Evolutionary conservation across 352 stramenopile species (phyloP).

Genomic region (Globisporangium lucens): DNA sequence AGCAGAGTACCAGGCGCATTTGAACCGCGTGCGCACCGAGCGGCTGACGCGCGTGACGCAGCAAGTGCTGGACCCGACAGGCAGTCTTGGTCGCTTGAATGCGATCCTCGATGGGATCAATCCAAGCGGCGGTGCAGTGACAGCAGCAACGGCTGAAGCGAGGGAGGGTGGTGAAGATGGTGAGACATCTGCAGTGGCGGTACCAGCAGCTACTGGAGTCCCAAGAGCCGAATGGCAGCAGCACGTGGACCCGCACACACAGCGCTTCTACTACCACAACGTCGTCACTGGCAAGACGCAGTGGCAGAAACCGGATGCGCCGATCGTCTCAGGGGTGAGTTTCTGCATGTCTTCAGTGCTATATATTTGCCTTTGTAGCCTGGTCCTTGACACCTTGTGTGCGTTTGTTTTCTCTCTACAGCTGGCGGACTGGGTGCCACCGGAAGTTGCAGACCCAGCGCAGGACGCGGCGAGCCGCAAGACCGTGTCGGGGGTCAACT

Average conservation of each 20-base stretch:
- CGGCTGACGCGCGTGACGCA: constrained; percentile 52
- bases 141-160: neutral
- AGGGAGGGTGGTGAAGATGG: constrained; percentile 3
- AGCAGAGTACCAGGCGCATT: constrained; percentile 66
- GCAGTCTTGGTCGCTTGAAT: constrained; percentile 69
- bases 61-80: constrained; percentile 63
- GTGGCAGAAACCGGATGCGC: constrained; percentile 71
- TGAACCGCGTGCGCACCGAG: constrained; percentile 52
- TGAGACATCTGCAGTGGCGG: neutral
- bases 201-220: neutral
- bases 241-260: constrained; percentile 75
- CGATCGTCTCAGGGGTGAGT: constrained; percentile 68
- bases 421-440: constrained; percentile 78
- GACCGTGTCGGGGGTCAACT: constrained; percentile 62
- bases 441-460: constrained; percentile 32
- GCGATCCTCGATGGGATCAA: constrained; percentile 67
- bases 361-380: neutral
- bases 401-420: constrained; percentile 18
- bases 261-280: constrained; percentile 87
- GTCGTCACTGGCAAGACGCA: constrained; percentile 69
- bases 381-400: neutral
- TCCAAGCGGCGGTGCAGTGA: constrained; percentile 11
- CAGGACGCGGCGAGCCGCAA: constrained; percentile 19
- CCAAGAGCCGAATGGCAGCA: constrained; percentile 74
- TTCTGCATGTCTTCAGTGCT: neutral